Conservation (phyloP, 1,284 basidiomycete genomes). For the Cryptococcus wingfieldii region DNA sequence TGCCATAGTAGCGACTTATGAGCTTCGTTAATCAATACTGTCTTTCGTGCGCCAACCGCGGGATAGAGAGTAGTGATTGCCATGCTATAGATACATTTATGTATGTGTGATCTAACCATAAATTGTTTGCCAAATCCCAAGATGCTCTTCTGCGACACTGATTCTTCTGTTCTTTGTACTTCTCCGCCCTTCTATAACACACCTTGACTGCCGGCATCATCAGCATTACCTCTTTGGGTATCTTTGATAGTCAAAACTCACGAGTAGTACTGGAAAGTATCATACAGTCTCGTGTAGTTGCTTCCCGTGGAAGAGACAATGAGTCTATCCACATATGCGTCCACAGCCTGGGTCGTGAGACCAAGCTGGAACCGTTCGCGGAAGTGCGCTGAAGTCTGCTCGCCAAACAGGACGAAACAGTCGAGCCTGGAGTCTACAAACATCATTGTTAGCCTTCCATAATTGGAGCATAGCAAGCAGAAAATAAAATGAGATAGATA, state of each 20-base stretch:
- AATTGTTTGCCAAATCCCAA: no score
- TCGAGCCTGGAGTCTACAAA: slow-evolving; percentile 78
- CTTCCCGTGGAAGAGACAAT: slow-evolving; percentile 86
- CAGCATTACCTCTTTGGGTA: no score
- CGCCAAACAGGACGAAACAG: slow-evolving; percentile 86
- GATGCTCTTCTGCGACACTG: no score
- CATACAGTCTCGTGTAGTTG: slow-evolving; percentile 86
- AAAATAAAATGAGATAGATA: background rate
- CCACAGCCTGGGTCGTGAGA: slow-evolving; percentile 78
- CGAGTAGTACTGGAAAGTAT: slow-evolving; percentile 58
- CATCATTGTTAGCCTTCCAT: slow-evolving; percentile 5
- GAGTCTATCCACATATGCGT: slow-evolving; percentile 80
- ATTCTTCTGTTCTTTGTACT: no score
- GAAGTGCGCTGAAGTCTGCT: slow-evolving; percentile 80
- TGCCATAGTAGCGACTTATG: no score
- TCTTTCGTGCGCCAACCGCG: no score
- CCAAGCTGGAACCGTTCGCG: slow-evolving; percentile 91
- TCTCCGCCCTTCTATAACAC: no score
- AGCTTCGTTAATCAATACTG: no score
- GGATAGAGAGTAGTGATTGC: no score
- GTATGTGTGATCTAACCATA: no score
- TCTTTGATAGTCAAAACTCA: slow-evolving; percentile 10
- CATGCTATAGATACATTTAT: no score
- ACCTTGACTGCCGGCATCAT: no score
- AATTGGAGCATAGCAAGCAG: background rate